Evolutionary conservation across 495 filamentous ascomycete genomes (phyloP).

Genomic region (Neurospora cerealis): DNA sequence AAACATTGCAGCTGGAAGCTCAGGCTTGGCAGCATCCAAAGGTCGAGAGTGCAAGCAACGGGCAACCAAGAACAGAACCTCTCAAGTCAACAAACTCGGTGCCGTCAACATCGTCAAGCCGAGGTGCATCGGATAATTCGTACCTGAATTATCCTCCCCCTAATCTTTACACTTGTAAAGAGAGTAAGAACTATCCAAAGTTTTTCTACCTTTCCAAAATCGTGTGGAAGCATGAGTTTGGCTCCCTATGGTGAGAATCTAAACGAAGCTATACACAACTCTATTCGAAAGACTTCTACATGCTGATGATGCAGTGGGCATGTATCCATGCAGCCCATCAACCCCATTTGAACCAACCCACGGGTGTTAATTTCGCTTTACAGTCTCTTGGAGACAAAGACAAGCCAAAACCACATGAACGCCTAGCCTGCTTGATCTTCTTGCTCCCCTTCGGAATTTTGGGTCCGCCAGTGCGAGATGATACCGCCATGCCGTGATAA

Average conservation of each 20-base stretch:
- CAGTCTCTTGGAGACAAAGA: background rate
- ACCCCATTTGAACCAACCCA: background rate
- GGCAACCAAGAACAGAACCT: background rate
- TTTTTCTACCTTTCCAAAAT: background rate
- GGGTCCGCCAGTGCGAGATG: background rate
- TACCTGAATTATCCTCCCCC: background rate
- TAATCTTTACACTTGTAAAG: background rate
- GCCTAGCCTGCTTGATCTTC: background rate
- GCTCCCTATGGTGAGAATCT: background rate
- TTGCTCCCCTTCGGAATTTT: background rate
- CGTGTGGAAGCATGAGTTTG: background rate
- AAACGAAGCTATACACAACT: background rate
- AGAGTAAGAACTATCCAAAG: background rate
- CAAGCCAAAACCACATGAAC: background rate
- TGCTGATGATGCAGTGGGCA: background rate
- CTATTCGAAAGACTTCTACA: background rate
- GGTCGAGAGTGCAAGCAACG: background rate
- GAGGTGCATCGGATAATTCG: background rate
- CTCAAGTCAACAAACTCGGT: background rate
- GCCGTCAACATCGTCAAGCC: background rate
- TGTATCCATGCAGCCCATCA: background rate
- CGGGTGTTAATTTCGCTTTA: background rate
- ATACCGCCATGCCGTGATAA: background rate
- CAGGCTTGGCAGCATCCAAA: background rate
- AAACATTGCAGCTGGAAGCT: background rate